Conservation (phyloP, 257 asterid species). For the Cinchona pubescens region DNA sequence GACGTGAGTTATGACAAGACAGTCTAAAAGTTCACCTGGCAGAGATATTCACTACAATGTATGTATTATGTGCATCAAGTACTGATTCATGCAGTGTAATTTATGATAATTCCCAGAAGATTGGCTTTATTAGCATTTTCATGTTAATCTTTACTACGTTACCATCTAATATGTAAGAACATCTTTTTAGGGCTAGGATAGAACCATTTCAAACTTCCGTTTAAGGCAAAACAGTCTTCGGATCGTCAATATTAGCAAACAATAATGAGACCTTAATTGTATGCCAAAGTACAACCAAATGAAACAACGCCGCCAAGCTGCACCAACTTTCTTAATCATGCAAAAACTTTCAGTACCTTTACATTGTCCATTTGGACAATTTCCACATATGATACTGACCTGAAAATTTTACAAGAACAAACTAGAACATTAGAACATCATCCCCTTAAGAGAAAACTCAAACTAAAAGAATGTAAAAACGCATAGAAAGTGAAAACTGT, state of each 20-base stretch:
- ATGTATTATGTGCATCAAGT: not conserved
- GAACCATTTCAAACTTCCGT: not conserved
- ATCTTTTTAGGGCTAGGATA: not conserved
- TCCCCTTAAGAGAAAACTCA: not conserved
- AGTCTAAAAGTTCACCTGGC: not conserved
- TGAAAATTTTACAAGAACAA: slow-evolving; percentile 36
- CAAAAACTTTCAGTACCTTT: slow-evolving; percentile 51
- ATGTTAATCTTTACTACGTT: not conserved
- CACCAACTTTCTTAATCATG: not conserved
- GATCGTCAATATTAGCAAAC: not conserved
- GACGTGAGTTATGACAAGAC: too few relatives aligned
- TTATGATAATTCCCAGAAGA: not conserved
- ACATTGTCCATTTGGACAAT: slow-evolving; percentile 79
- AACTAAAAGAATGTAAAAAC: not conserved
- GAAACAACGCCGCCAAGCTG: not conserved
- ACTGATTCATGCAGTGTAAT: not conserved
- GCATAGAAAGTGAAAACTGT: not conserved
- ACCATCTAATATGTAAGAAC: not conserved
- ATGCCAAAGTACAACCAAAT: not conserved
- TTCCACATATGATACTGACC: slow-evolving; percentile 86
- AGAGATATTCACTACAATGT: not conserved
- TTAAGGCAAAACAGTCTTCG: not conserved
- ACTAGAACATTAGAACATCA: not conserved
- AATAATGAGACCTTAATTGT: not conserved
- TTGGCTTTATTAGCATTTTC: not conserved